phyloP scores from a whole-genome alignment of 2,329 filamentous ascomycete species.

The Metarhizium guizhouense region DNA sequence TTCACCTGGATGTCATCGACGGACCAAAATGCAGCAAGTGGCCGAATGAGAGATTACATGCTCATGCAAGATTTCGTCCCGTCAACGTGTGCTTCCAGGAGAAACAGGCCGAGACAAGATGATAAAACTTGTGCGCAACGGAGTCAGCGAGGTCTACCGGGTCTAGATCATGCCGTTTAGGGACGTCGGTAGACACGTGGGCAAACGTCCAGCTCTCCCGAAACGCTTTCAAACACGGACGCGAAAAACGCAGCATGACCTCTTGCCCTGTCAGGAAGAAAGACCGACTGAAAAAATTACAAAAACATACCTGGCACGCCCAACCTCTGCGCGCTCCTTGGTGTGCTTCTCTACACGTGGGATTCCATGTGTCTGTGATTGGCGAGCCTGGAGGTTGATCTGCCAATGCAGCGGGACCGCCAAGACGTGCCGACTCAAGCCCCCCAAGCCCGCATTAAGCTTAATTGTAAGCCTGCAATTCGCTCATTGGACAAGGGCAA shows the following conservation, averaged over 20 bases:
- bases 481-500: neutral
- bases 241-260: neutral
- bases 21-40: too few species aligned
- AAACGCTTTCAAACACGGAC: neutral
- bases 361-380: neutral
- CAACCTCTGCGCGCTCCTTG: too few species aligned
- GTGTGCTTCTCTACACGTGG: neutral
- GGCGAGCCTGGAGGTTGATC: neutral
- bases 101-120: too few species aligned
- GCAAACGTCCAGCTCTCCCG: neutral
- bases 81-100: too few species aligned
- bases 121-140: too few species aligned
- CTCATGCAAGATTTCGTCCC: too few species aligned
- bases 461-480: neutral
- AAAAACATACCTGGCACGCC: too few species aligned
- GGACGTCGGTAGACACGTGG: neutral
- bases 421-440: neutral
- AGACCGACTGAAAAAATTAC: neutral
- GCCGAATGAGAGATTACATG: too few species aligned
- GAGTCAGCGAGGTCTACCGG: neutral
- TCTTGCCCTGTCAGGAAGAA: neutral
- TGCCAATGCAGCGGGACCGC: neutral
- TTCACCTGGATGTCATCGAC: too few species aligned
- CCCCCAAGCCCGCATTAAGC: neutral
- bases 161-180: neutral